Conservation (phyloP, 768 basidiomycete species). For the Pleurotus eryngii region DNA sequence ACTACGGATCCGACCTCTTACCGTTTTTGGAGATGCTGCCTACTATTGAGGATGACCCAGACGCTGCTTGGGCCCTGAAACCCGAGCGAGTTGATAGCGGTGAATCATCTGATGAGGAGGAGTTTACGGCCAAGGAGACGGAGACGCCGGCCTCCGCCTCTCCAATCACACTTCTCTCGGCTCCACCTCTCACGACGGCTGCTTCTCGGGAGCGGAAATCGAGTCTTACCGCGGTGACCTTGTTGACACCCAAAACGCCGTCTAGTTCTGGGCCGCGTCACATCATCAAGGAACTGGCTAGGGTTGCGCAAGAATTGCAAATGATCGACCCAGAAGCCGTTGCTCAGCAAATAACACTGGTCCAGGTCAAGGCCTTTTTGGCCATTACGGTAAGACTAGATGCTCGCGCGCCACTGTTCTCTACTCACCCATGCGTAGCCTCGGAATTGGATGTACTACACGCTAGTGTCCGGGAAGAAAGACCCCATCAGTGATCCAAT, state of each 20-base stretch:
- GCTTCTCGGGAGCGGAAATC: conserved; percentile 60
- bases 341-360: conserved; percentile 82
- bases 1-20: conserved; percentile 81
- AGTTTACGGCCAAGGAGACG: conserved; percentile 19
- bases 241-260: conserved; percentile 32
- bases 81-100: conserved; percentile 64
- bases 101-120: conserved; percentile 44
- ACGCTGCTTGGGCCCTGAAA: conserved; percentile 74
- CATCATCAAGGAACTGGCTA: conserved; percentile 60
- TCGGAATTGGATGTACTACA: conserved; percentile 83
- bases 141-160: conserved; percentile 13
- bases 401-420: conserved; percentile 1
- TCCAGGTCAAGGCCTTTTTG: conserved; percentile 67
- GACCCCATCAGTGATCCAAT: conserved; percentile 67
- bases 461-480: conserved; percentile 65
- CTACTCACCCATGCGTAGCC: conserved; percentile 47
- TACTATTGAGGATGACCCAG: conserved; percentile 54
- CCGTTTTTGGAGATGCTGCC: conserved; percentile 74
- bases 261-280: conserved; percentile 39
- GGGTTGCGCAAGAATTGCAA: conserved; percentile 55
- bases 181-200: conserved; percentile 13
- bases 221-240: conserved; percentile 48
- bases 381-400: conserved; percentile 62
- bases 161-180: conserved; percentile 21
- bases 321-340: conserved; percentile 60